A percentile compares a stretch with the other conserved stretches of the same genome.
Evolutionary conservation across 1,284 basidiomycete species (phyloP).

Genomic region (Mrakiaceae sp.): DNA sequence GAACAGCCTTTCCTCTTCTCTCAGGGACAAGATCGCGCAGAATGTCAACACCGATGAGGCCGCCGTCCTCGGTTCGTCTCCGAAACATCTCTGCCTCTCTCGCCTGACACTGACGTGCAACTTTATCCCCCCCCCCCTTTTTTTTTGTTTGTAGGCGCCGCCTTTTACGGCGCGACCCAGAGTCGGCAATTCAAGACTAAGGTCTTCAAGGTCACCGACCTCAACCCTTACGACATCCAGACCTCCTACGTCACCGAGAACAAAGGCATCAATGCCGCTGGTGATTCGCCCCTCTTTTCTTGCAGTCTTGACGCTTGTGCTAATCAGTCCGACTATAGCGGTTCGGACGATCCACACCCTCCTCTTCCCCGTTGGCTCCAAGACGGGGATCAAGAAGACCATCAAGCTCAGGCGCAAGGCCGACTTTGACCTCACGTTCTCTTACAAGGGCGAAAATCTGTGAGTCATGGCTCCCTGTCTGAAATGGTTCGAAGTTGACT

Average conservation of each 20-base stretch:
- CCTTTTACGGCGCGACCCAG: conserved; percentile 79
- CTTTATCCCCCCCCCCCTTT: not conserved
- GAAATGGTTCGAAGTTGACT: conserved; percentile 1
- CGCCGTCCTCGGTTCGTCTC: conserved; percentile 60
- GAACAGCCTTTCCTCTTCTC: conserved; percentile 1
- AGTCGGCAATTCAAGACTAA: conserved; percentile 93
- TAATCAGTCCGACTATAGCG: conserved; percentile 6
- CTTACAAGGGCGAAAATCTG: conserved; percentile 8
- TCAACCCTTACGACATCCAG: conserved; percentile 58
- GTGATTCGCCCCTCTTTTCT: too few species aligned
- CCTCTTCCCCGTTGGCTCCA: conserved; percentile 63
- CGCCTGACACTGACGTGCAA: not conserved
- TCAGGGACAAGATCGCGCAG: conserved; percentile 65
- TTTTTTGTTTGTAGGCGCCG: conserved; percentile 47
- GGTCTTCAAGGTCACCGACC: conserved; percentile 73
- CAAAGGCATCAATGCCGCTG: too few species aligned
- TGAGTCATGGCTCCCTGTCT: not conserved
- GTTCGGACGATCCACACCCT: conserved; percentile 54
- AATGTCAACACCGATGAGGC: conserved; percentile 98
- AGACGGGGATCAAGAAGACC: conserved; percentile 66
- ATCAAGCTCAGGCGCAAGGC: conserved; percentile 67
- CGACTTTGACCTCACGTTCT: conserved; percentile 59
- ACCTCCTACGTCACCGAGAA: conserved; percentile 57
- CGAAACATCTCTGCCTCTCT: not conserved
- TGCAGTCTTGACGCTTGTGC: conserved; percentile 8